Evolutionary conservation across 2,329 filamentous ascomycete genomes (phyloP).

Genomic region (Talaromyces verruculosus): DNA sequence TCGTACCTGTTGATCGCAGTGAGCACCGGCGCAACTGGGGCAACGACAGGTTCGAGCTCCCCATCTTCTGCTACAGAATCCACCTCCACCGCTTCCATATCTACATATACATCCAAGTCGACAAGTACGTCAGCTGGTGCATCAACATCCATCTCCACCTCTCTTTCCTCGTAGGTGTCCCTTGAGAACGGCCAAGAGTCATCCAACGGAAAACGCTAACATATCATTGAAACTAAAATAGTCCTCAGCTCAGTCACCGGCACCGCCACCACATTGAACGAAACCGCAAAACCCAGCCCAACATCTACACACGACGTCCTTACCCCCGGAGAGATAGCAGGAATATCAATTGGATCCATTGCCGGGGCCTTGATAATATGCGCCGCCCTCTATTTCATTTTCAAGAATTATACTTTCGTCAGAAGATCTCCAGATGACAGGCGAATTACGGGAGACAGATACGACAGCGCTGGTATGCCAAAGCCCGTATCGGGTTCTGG

Average conservation of each 20-base stretch:
- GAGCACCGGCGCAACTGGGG: not conserved
- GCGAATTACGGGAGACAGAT: not conserved
- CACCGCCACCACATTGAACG: not conserved
- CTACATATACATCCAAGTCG: not conserved
- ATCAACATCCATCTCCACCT: not conserved
- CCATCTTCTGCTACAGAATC: not conserved
- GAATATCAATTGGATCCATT: constrained; percentile 3
- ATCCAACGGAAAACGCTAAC: not conserved
- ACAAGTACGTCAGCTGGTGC: constrained; percentile 2
- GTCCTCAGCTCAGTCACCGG: not conserved
- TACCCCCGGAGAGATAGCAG: constrained; percentile 2
- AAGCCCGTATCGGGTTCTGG: not conserved
- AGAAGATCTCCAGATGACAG: not conserved
- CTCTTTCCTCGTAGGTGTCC: not conserved
- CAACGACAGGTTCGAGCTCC: not conserved
- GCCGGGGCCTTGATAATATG: not conserved
- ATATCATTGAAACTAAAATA: not conserved
- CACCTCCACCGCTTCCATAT: not conserved
- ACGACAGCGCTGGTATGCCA: not conserved
- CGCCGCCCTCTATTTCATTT: not conserved
- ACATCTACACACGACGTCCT: not conserved
- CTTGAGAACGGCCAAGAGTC: not conserved
- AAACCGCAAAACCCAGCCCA: not conserved
- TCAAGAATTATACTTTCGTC: not conserved
- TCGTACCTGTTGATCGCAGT: too few relatives aligned